A percentile compares a stretch with the other conserved stretches of the same genome.
These are phyloP conservation scores for Ustilago lituana DNA, from an alignment of 1,284 basidiomycete genomes.

Conservation along the genomic window DNA sequence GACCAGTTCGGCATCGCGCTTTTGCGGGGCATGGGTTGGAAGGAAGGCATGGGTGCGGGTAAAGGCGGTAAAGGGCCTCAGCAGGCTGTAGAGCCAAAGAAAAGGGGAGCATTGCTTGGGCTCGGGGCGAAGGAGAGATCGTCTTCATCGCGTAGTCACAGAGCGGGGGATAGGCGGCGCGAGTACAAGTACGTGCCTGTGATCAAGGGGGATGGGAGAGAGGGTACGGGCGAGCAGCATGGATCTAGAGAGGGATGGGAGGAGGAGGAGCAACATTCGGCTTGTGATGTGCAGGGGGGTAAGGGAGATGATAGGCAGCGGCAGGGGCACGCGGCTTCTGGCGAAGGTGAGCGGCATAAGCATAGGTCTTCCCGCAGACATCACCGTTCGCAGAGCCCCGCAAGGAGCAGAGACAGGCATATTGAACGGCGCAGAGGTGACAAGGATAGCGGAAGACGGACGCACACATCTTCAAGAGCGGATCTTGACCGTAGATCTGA, in stretches of 20 bases:
- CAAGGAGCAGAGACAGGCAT: slow-evolving; percentile 16
- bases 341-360: too few species aligned
- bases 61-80: slow-evolving; percentile 57
- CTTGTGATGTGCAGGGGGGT: too few species aligned
- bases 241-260: too few species aligned
- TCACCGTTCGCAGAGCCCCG: slow-evolving; percentile 23
- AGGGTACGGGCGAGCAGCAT: too few species aligned
- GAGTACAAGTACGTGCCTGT: slow-evolving; percentile 81
- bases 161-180: slow-evolving; percentile 67
- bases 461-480: slow-evolving; percentile 21
- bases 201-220: slow-evolving; percentile 75
- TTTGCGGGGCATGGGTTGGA: slow-evolving; percentile 96
- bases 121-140: slow-evolving; percentile 62
- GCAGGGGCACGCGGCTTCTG: too few species aligned
- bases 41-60: slow-evolving; percentile 77
- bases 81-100: slow-evolving; percentile 57
- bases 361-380: slow-evolving; percentile 18
- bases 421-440: slow-evolving; percentile 23
- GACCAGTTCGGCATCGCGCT: slow-evolving; percentile 92
- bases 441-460: slow-evolving; percentile 8
- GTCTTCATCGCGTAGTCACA: slow-evolving; percentile 69
- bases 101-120: slow-evolving; percentile 57
- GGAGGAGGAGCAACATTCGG: too few species aligned
- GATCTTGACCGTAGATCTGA: slow-evolving; percentile 47
- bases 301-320: too few species aligned